Evolutionary conservation across 345 rosid genomes (phyloP).

Genomic region (Eucalyptus caleyi): DNA sequence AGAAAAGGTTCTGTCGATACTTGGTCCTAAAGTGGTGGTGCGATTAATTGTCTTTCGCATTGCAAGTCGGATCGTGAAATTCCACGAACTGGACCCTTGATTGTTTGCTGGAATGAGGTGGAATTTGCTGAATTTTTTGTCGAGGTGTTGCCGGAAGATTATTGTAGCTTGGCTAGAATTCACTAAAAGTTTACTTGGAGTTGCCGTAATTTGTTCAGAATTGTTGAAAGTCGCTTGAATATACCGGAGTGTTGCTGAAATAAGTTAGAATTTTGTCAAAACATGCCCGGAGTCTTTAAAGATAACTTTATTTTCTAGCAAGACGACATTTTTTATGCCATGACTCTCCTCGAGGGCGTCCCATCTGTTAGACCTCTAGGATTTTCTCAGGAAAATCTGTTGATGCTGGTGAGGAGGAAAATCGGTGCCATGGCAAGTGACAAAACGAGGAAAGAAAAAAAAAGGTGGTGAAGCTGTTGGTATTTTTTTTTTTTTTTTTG

Average conservation of each 20-base stretch:
- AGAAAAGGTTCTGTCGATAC: not conserved
- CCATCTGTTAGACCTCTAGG: not conserved
- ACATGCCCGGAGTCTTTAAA: too few species aligned
- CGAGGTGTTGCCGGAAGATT: too few species aligned
- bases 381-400: not conserved
- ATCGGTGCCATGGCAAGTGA: too few species aligned
- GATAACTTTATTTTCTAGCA: too few species aligned
- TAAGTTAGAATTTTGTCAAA: too few species aligned
- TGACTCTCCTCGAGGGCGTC: not conserved
- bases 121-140: too few species aligned
- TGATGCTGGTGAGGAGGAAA: accelerated
- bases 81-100: not conserved
- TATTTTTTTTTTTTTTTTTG: too few species aligned
- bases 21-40: not conserved
- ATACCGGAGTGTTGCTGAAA: too few species aligned
- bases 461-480: too few species aligned
- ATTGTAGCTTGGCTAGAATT: not conserved
- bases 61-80: not conserved
- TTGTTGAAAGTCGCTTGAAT: too few species aligned
- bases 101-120: too few species aligned
- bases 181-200: not conserved
- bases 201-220: too few species aligned
- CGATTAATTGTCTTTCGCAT: not conserved
- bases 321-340: not conserved
- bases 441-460: accelerated